Evolutionary conservation across 2,329 filamentous ascomycete species (phyloP), one percentile per base, ranked within the genome.

Genomic region (Lanzia echinophila): DNA sequence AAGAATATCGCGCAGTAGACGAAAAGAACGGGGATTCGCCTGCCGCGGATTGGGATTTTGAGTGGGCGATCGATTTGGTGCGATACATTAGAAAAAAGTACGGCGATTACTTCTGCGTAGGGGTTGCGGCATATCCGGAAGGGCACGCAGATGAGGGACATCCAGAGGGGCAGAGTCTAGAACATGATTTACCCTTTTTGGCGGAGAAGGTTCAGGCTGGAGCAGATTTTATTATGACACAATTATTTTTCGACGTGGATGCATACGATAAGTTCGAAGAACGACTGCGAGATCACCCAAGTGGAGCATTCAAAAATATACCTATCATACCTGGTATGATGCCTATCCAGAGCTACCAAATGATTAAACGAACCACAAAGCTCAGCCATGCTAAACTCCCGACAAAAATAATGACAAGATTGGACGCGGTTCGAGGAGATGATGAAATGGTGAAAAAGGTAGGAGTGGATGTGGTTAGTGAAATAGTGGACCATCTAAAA

Each of bases 181-280:
- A 95, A 65, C 80, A 87, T 58, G 94, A 99, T 71, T 72, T 99
- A 56, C 88, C 91, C 0, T 95, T 87, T 65, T 76, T 99, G 51
- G 82, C 95, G 11, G 90, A 96, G 62, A 99, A 99, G 77, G 87
- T 86, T 1, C 78, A 86, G 63, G 94, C 94, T 3, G 94, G 94
- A 1, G 94, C 91, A 48, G 91, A 97, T 72, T 99, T 99, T 67
- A 87, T 99, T 71, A 96, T 99, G 89, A 97, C 94, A 1, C 94
- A 99, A 70, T 78, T 99, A 8, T 97, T 96, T 71, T 99, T 96
- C 70, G 90, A 97, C 67, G 79, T 90, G 22, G 78, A 87, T 3
- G 88, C 88, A 17, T 99, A 95, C 68, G 79, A 84, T 53, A 75
- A 75, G 33, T 97, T 95, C 66, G 92, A 97, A 72, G 79, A 75